These are phyloP conservation scores for Stagonosporopsis cucurbitacearum DNA, from an alignment of 2,329 filamentous ascomycete genomes.

Conservation along the genomic window DNA sequence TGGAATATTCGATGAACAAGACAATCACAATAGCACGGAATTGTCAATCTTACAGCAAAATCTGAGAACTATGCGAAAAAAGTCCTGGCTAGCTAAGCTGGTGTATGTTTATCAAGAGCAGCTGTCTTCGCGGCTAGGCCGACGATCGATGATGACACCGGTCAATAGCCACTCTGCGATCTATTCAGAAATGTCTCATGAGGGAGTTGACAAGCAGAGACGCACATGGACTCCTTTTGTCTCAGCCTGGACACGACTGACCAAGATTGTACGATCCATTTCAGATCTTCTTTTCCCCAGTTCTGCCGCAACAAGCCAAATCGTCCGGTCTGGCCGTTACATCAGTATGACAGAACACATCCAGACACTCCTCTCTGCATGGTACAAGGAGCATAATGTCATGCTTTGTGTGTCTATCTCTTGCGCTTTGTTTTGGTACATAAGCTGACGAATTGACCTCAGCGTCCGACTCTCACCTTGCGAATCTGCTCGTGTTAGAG, in stretches of 20 bases:
- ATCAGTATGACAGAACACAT: conserved; percentile 1
- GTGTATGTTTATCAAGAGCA: neutral
- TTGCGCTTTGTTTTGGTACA: no score
- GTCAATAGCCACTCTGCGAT: neutral
- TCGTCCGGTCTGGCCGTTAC: neutral
- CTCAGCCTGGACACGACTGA: neutral
- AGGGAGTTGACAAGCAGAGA: neutral
- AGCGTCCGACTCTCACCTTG: neutral
- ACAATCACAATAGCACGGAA: neutral
- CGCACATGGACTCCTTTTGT: neutral
- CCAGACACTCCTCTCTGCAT: neutral
- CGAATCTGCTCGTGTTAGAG: neutral
- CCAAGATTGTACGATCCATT: neutral
- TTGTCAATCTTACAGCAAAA: neutral
- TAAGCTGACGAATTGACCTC: neutral
- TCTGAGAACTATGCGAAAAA: neutral
- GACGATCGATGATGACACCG: neutral
- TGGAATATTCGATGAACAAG: conserved; percentile 51
- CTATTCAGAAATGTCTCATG: neutral
- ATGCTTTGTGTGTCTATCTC: neutral
- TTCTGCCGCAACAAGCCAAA: neutral
- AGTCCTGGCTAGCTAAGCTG: neutral
- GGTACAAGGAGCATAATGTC: neutral
- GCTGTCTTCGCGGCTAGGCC: neutral
- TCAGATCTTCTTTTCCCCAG: neutral